Percentiles rank a stretch among this genome's conserved stretches.
Evolutionary conservation across 2,329 filamentous ascomycete genomes (phyloP).

Genomic region (Aspergillus quadricinctus): DNA sequence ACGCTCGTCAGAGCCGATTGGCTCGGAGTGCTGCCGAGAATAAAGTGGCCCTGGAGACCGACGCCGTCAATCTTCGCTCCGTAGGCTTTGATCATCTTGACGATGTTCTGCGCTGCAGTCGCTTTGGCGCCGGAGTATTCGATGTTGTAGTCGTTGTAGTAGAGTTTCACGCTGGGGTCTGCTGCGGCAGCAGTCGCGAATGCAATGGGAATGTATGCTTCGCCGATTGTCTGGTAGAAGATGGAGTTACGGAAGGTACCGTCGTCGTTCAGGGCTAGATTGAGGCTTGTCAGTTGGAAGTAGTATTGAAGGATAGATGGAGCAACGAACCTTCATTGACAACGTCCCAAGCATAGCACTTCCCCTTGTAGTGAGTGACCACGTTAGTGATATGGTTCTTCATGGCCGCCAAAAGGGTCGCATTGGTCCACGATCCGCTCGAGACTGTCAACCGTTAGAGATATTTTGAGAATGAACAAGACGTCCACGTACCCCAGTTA

Average conservation of each 20-base stretch:
- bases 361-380: slow-evolving; percentile 32
- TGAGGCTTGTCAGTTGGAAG: not conserved
- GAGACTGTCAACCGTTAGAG: slow-evolving; percentile 30
- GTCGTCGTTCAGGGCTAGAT: slow-evolving; percentile 43
- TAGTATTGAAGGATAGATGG: not conserved
- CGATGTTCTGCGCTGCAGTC: slow-evolving; percentile 31
- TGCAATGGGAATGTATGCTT: slow-evolving; percentile 44
- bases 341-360: slow-evolving; percentile 39
- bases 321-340: slow-evolving; percentile 32
- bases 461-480: slow-evolving; percentile 12
- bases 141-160: slow-evolving; percentile 45
- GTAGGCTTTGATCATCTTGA: slow-evolving; percentile 37
- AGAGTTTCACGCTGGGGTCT: slow-evolving; percentile 52
- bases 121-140: slow-evolving; percentile 36
- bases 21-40: slow-evolving; percentile 40
- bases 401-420: slow-evolving; percentile 53
- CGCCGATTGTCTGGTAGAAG: slow-evolving; percentile 42
- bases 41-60: slow-evolving; percentile 41
- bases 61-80: slow-evolving; percentile 46
- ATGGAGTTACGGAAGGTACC: slow-evolving; percentile 40
- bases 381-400: slow-evolving; percentile 42
- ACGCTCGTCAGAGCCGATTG: slow-evolving; percentile 35
- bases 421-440: slow-evolving; percentile 52
- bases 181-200: slow-evolving; percentile 49
- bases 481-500: slow-evolving; percentile 48